Conservation (phyloP, 2,329 filamentous ascomycete genomes). For the Aspergillus floridensis region DNA sequence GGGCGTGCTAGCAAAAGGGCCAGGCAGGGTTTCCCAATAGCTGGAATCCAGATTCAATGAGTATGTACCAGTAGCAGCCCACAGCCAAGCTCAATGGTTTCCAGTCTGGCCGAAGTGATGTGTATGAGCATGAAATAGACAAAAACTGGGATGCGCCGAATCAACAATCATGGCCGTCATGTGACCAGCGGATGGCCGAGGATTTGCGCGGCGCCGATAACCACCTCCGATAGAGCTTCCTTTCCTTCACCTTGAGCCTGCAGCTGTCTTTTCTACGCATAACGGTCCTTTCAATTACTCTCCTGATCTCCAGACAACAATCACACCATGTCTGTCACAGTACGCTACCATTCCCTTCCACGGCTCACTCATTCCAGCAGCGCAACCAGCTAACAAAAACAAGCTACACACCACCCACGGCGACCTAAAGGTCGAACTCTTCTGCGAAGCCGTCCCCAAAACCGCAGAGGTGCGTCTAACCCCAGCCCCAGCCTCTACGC, state of each 20-base stretch:
- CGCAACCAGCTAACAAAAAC: neutral
- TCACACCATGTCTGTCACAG: conserved; percentile 35
- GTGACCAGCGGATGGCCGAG: conserved; percentile 9
- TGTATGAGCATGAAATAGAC: neutral
- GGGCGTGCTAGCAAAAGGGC: neutral
- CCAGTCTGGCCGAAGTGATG: neutral
- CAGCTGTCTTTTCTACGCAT: too few species aligned
- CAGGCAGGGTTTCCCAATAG: neutral
- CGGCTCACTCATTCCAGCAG: neutral
- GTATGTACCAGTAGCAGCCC: neutral
- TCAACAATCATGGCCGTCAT: conserved; percentile 4
- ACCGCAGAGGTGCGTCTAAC: conserved; percentile 68
- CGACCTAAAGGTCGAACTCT: conserved; percentile 91
- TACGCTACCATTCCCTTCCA: conserved; percentile 13
- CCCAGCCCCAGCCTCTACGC: too few species aligned
- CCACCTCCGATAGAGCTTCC: conserved; percentile 1
- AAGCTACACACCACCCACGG: conserved; percentile 81
- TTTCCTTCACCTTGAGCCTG: neutral
- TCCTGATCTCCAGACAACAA: too few species aligned
- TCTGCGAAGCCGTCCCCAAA: conserved; percentile 91
- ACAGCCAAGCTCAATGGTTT: neutral
- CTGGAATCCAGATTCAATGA: neutral
- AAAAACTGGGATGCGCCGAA: neutral
- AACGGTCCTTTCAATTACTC: too few species aligned
- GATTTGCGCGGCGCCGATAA: neutral